Base-by-base conservation (phyloP, 2,329 filamentous ascomycete species). In the Capronia americana region DNA sequence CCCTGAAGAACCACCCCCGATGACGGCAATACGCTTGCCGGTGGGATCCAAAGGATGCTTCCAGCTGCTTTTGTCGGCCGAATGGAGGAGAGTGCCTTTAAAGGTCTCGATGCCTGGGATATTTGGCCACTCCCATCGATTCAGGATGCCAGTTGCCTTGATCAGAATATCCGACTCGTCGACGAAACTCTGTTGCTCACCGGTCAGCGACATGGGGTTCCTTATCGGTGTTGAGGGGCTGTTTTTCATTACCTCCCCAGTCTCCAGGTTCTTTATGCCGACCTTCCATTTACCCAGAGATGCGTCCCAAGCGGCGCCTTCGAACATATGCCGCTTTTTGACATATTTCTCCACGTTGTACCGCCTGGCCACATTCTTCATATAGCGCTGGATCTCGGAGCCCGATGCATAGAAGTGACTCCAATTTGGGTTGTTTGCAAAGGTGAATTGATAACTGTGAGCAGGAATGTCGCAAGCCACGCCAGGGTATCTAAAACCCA, bases 1-100 rank as follows among this genome's bases (percentile, higher is more conserved):
- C 0, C 74, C 78, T 4, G 75, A 77, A 4, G 73, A 73, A 0
- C 75, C 74, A 38, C 70, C 73, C 0, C 75, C 74, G 48, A 77
- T 73, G 0, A 34, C 32, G 32, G 32, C 32, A 34, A 34, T 34
- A 11, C 32, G 32, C 32, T 34, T 34, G 32, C 32, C 32, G 32
- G 10, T 34, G 32, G 10, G 32, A 34, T 34, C 32, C 32, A 34
- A 34, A 34, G 32, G 10, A 34, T 10, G 32, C 4, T 12, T 34
- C 32, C 32, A 34, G 32, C 32, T 34, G 32, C 2, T 34, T 34
- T 34, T 34, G 32, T 34, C 32, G 32, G 32, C 32, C 0, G 32
- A 34, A 34, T 34, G 32, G 32, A 34, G 61, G 7, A 73, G 65
- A 11, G 67, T 62, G 4, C 73, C 74, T 51, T 73, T 69, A 54